A percentile compares a stretch with the other conserved stretches of the same genome.
Evolutionary conservation across 2,329 filamentous ascomycete species (phyloP).

Genomic region (Colletotrichum lindemuthianum): DNA sequence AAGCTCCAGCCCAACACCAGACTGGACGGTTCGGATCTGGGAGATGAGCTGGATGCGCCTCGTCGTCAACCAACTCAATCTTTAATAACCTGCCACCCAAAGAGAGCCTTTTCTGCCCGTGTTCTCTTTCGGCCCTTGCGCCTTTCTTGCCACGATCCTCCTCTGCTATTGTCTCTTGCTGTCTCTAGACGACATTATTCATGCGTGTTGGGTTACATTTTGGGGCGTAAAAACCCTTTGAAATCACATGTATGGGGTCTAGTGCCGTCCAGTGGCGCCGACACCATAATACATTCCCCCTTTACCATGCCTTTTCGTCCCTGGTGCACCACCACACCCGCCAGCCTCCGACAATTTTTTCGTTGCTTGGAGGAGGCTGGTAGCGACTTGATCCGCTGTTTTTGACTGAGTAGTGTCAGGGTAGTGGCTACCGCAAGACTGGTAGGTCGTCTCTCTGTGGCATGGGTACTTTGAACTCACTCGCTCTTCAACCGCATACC

Average conservation of each 20-base stretch:
- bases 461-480: no score
- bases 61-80: neutral
- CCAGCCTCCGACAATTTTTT: neutral
- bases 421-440: slow-evolving; percentile 6
- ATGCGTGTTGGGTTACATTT: slow-evolving; percentile 23
- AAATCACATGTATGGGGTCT: slow-evolving; percentile 12
- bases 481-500: no score
- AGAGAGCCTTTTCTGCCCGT: neutral
- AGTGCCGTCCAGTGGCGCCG: slow-evolving; percentile 20
- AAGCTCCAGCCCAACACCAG: neutral
- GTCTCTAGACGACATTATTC: slow-evolving; percentile 3
- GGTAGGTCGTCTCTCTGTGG: no score
- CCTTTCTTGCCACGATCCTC: no score
- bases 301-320: slow-evolving; percentile 7
- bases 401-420: neutral
- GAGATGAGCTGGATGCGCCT: slow-evolving; percentile 18
- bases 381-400: slow-evolving; percentile 12
- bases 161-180: slow-evolving; percentile 8
- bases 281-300: slow-evolving; percentile 15
- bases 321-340: slow-evolving; percentile 4
- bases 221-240: slow-evolving; percentile 13
- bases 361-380: neutral
- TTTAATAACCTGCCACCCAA: neutral
- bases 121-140: neutral
- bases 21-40: slow-evolving; percentile 7